These are phyloP conservation scores for Sporodiniella umbellata DNA, from an alignment of 371 early-diverging fungal species.

Conservation along the genomic window DNA sequence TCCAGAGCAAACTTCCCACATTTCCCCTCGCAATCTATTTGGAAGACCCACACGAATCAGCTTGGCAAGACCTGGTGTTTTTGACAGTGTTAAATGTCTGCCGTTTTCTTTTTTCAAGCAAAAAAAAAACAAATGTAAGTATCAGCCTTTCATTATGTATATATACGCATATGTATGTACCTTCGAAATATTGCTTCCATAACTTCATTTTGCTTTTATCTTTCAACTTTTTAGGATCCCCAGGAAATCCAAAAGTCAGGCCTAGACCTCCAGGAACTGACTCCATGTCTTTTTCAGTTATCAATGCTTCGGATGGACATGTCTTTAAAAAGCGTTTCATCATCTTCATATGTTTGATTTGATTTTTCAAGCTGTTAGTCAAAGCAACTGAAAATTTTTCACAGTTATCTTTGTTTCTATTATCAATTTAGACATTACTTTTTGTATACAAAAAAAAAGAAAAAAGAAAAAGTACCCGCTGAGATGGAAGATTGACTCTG, in stretches of 20 bases:
- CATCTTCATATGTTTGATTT: conserved; percentile 73
- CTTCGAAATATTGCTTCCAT: conserved; percentile 73
- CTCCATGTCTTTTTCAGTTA: conserved; percentile 52
- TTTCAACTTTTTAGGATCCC: conserved; percentile 67
- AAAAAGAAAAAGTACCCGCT: conserved; percentile 35
- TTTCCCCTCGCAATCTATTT: conserved; percentile 88
- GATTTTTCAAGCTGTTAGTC: conserved; percentile 49
- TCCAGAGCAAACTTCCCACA: conserved; percentile 95
- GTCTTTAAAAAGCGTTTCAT: conserved; percentile 81
- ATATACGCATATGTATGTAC: no score
- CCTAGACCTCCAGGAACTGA: conserved; percentile 70
- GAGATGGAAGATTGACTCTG: conserved; percentile 45
- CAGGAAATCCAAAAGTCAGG: conserved; percentile 80
- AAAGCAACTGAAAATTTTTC: conserved; percentile 54
- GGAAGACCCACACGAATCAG: conserved; percentile 92
- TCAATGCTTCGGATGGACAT: conserved; percentile 71
- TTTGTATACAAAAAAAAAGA: no score
- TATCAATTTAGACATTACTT: no score
- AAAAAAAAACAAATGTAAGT: no score
- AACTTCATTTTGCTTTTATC: conserved; percentile 76
- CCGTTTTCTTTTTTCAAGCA: conserved; percentile 87
- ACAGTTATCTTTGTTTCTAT: conserved; percentile 28
- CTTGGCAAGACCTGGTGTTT: conserved; percentile 81
- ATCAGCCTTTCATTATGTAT: no score
- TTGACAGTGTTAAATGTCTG: conserved; percentile 83